Evolutionary conservation across 1,284 basidiomycete species (phyloP).

Genomic region (Sporisorium exsertum): DNA sequence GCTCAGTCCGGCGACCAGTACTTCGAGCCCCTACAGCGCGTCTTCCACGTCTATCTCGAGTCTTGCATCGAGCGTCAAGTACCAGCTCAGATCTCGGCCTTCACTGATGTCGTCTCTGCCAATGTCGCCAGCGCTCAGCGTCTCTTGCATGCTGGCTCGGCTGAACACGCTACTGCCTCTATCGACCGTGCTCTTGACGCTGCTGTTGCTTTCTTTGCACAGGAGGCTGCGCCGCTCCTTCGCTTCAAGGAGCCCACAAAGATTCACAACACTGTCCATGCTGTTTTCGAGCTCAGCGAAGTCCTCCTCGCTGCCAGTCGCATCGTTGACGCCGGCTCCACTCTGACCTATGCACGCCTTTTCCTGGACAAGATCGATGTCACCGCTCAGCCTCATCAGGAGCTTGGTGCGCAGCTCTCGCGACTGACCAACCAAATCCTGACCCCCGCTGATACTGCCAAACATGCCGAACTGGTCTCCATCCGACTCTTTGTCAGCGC

Average conservation of each 20-base stretch:
- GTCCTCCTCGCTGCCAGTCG: conserved; percentile 23
- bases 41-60: conserved; percentile 33
- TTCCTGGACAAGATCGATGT: conserved; percentile 27
- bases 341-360: conserved; percentile 34
- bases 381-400: conserved; percentile 3
- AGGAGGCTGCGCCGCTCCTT: conserved; percentile 1
- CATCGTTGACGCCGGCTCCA: conserved; percentile 41
- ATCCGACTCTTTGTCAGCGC: conserved; percentile 42
- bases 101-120: conserved; percentile 36
- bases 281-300: conserved; percentile 30
- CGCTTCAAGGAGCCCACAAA: neutral
- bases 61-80: neutral
- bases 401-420: conserved; percentile 15
- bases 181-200: conserved; percentile 46
- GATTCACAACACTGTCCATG: conserved; percentile 7
- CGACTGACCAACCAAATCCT: conserved; percentile 26
- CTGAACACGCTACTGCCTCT: conserved; percentile 25
- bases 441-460: conserved; percentile 14
- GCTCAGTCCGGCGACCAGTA: conserved; percentile 15
- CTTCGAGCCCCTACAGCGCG: conserved; percentile 21
- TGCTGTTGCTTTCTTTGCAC: conserved; percentile 22
- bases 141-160: conserved; percentile 29
- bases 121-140: conserved; percentile 45
- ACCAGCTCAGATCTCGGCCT: conserved; percentile 6
- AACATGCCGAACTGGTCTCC: conserved; percentile 4